Percentiles rank a stretch among this genome's conserved stretches.
Evolutionary conservation across 306 rosid genomes (phyloP).

Genomic region (Rosa chinensis): DNA sequence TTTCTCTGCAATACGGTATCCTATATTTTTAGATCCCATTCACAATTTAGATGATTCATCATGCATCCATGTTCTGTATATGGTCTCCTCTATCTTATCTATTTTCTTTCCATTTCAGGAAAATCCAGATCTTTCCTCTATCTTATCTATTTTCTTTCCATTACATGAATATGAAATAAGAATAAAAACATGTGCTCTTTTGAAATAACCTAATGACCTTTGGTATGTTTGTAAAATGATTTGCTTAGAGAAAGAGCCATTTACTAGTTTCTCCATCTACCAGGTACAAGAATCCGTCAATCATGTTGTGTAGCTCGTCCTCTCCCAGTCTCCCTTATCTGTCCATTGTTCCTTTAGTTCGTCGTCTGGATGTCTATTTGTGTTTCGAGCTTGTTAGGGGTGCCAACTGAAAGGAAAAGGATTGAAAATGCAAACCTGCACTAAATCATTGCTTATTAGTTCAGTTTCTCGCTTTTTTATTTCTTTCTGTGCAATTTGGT

Average conservation of each 20-base stretch:
- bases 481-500: not conserved
- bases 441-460: not conserved
- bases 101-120: slow-evolving; percentile 45
- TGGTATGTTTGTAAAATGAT: too few species aligned
- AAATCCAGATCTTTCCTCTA: slow-evolving; percentile 72
- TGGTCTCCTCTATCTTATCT: not conserved
- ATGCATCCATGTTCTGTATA: not conserved
- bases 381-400: not conserved
- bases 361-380: not conserved
- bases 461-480: not conserved
- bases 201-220: too few species aligned
- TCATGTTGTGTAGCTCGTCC: not conserved
- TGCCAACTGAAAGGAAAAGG: not conserved
- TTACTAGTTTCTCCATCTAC: not conserved
- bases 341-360: not conserved
- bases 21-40: not conserved
- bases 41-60: slow-evolving; percentile 12
- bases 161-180: not conserved
- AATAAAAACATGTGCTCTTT: not conserved
- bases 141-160: slow-evolving; percentile 46
- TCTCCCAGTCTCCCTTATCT: not conserved
- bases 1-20: not conserved
- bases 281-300: not conserved
- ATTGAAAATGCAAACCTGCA: not conserved
- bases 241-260: too few species aligned